These are phyloP conservation scores for Aspergillus nidulans DNA, from an alignment of 495 filamentous ascomycete genomes.

Conservation along the genomic window DNA sequence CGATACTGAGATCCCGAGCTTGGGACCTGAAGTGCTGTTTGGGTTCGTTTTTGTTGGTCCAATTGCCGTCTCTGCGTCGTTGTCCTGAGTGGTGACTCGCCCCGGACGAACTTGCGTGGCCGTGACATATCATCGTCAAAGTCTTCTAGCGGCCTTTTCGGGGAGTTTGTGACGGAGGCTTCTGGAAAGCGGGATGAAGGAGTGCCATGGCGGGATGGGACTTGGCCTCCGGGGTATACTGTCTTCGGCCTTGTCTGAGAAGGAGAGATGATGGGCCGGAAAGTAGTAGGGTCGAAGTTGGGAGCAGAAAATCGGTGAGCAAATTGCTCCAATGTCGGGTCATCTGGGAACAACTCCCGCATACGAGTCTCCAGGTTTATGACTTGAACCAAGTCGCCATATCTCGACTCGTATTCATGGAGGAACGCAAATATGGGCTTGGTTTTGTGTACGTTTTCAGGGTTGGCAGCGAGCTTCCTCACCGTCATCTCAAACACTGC, in stretches of 20 bases:
- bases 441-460: constrained; percentile 65
- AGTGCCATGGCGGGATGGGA: constrained; percentile 48
- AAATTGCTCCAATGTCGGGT: constrained; percentile 71
- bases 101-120: constrained; percentile 76
- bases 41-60: constrained; percentile 65
- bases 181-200: constrained; percentile 49
- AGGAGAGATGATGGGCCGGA: constrained; percentile 79
- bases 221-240: constrained; percentile 22
- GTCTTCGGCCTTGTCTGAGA: constrained; percentile 66
- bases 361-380: constrained; percentile 87
- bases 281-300: constrained; percentile 68
- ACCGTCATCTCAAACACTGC: constrained; percentile 93
- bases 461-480: constrained; percentile 66
- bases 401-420: constrained; percentile 90
- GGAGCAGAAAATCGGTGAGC: constrained; percentile 65
- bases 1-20: constrained; percentile 31
- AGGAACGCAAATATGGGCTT: constrained; percentile 85
- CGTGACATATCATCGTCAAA: constrained; percentile 62
- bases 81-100: constrained; percentile 82
- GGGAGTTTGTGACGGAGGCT: constrained; percentile 57
- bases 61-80: constrained; percentile 74
- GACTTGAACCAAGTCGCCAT: constrained; percentile 84
- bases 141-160: constrained; percentile 75
- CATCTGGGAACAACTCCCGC: constrained; percentile 85
- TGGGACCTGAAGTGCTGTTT: constrained; percentile 31